Percentiles rank a stretch among this genome's conserved stretches.
phyloP scores from a whole-genome alignment of 148 eudicot genomes.

The Vaccinium vitisidaea region DNA sequence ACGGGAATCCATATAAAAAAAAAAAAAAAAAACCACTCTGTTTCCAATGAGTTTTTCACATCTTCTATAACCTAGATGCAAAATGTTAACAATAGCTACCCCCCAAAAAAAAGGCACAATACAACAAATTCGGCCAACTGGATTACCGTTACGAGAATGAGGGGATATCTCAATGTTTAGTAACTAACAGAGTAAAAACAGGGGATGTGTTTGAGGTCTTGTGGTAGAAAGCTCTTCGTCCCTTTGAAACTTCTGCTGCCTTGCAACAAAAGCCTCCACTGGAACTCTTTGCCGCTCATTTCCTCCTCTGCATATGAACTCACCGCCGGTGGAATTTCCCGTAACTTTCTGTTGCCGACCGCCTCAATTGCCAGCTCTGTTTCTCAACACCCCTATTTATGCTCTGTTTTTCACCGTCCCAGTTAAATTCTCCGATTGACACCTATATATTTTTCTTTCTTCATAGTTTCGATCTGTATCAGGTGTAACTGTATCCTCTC shows the following conservation, averaged over 20 bases:
- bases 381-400: not conserved
- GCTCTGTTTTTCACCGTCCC: conserved; percentile 9
- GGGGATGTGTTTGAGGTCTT: too few relatives aligned
- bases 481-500: not conserved
- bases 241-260: too few relatives aligned
- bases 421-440: not conserved
- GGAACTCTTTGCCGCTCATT: conserved; percentile 23
- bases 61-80: too few relatives aligned
- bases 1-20: too few relatives aligned
- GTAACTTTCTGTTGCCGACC: conserved; percentile 5
- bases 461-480: not conserved
- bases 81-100: too few relatives aligned
- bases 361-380: not conserved
- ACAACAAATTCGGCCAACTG: too few relatives aligned
- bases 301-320: not conserved
- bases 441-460: not conserved
- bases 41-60: too few relatives aligned
- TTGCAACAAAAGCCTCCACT: conserved; percentile 62
- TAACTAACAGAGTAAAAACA: too few relatives aligned
- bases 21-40: too few relatives aligned
- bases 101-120: too few relatives aligned
- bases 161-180: too few relatives aligned
- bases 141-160: too few relatives aligned
- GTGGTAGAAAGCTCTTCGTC: conserved; percentile 65
- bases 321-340: not conserved